These are phyloP conservation scores for Lepidium didymum DNA, from an alignment of 345 rosid species.

Conservation along the genomic window DNA sequence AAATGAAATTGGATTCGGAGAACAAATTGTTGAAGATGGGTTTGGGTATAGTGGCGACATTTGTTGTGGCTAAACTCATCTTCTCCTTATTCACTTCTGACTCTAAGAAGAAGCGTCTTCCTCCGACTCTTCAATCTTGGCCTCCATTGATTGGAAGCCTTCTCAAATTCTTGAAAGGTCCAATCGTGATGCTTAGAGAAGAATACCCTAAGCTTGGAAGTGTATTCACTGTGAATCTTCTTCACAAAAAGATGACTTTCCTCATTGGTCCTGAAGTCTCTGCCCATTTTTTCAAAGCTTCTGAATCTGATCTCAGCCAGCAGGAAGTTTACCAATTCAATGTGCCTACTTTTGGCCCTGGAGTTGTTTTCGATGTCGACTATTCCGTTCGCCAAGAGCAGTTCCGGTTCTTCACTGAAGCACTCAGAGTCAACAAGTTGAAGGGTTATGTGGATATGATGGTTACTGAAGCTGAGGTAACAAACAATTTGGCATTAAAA, in stretches of 20 bases:
- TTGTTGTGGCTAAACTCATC: slow-evolving; percentile 68
- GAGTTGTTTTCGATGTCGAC: slow-evolving; percentile 94
- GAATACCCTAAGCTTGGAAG: slow-evolving; percentile 89
- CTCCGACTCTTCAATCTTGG: slow-evolving; percentile 57
- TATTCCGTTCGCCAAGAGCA: slow-evolving; percentile 87
- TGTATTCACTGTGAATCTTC: slow-evolving; percentile 69
- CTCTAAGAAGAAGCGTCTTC: slow-evolving; percentile 62
- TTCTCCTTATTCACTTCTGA: slow-evolving; percentile 43
- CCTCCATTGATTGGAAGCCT: slow-evolving; percentile 69
- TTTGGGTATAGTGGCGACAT: slow-evolving; percentile 54
- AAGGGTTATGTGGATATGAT: slow-evolving; percentile 96
- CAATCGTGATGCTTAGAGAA: slow-evolving; percentile 70
- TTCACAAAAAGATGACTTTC: slow-evolving; percentile 80
- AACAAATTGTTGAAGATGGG: slow-evolving; percentile 56
- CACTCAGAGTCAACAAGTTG: slow-evolving; percentile 72
- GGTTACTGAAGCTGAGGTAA: slow-evolving; percentile 88
- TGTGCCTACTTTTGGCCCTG: slow-evolving; percentile 95
- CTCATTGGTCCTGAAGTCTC: slow-evolving; percentile 97
- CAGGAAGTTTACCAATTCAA: slow-evolving; percentile 96
- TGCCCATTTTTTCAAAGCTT: slow-evolving; percentile 90
- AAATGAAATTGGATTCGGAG: slow-evolving; percentile 38
- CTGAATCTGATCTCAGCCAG: slow-evolving; percentile 85
- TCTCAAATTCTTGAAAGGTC: slow-evolving; percentile 69
- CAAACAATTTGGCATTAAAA: not conserved
- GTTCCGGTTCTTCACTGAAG: slow-evolving; percentile 89